A percentile compares a stretch with the other conserved stretches of the same genome.
phyloP scores from a whole-genome alignment of 768 basidiomycete genomes.

The Mycena chlorophos region DNA sequence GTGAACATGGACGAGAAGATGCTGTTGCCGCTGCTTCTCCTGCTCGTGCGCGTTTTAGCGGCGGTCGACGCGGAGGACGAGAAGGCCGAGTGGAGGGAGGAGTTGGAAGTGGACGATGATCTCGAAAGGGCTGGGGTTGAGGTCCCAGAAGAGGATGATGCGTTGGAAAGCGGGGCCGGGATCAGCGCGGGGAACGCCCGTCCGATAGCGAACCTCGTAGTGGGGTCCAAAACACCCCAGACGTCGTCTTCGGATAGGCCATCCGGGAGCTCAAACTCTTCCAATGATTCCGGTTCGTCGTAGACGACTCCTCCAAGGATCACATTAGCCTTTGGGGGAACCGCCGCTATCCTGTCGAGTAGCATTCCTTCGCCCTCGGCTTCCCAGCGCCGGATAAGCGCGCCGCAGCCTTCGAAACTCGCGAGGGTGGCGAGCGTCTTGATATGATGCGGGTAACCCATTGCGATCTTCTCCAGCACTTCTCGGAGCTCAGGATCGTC shows the following conservation, averaged over 20 bases:
- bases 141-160: neutral
- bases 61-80: neutral
- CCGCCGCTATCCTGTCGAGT: neutral
- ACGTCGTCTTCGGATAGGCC: neutral
- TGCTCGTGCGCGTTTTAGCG: neutral
- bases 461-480: conserved; percentile 11
- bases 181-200: neutral
- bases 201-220: neutral
- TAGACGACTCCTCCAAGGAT: neutral
- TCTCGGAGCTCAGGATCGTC: conserved; percentile 5
- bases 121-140: neutral
- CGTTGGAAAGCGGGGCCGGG: neutral
- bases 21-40: neutral
- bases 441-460: neutral
- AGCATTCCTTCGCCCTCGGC: conserved; percentile 11
- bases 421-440: conserved; percentile 13
- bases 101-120: neutral
- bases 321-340: too few species aligned
- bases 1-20: conserved; percentile 2
- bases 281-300: neutral
- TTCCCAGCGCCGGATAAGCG: conserved; percentile 13
- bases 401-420: conserved; percentile 18
- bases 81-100: neutral
- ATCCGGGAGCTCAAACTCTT: neutral
- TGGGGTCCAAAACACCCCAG: neutral